These are phyloP conservation scores for Pythium insidiosum DNA, from an alignment of 352 stramenopile species.

Conservation along the genomic window DNA sequence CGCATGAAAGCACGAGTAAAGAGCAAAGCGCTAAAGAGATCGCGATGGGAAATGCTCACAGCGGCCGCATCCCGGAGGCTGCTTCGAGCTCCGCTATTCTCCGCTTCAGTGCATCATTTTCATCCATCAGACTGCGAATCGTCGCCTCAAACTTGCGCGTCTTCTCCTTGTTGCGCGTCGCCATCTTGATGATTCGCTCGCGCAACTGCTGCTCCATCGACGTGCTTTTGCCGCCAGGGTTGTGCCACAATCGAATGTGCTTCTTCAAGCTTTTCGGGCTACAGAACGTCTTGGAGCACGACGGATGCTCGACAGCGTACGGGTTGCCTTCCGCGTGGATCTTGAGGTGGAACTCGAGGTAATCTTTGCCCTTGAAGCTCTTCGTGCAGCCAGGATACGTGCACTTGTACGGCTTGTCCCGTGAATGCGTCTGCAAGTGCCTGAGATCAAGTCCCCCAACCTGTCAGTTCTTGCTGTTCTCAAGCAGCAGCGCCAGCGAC, in stretches of 20 bases:
- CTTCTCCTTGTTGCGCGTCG: slow-evolving; percentile 77
- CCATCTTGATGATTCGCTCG: slow-evolving; percentile 83
- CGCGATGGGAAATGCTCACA: too few relatives aligned
- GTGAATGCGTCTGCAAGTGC: slow-evolving; percentile 81
- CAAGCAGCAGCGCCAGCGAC: too few relatives aligned
- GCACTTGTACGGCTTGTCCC: slow-evolving; percentile 82
- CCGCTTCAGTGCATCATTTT: slow-evolving; percentile 64
- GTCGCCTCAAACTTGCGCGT: slow-evolving; percentile 72
- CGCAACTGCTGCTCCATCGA: slow-evolving; percentile 81
- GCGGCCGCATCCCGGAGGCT: too few relatives aligned
- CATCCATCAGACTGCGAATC: slow-evolving; percentile 71
- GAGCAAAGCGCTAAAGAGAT: too few relatives aligned
- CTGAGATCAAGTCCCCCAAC: slow-evolving; percentile 11
- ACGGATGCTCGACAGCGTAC: slow-evolving; percentile 74
- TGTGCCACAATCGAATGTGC: slow-evolving; percentile 77
- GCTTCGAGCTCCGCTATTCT: slow-evolving; percentile 54
- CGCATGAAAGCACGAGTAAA: too few relatives aligned
- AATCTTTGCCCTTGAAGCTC: slow-evolving; percentile 85
- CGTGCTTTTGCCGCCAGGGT: slow-evolving; percentile 72
- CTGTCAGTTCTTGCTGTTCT: too few relatives aligned
- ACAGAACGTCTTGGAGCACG: slow-evolving; percentile 79
- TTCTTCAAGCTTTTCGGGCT: slow-evolving; percentile 83
- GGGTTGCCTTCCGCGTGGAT: slow-evolving; percentile 76
- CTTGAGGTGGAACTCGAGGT: slow-evolving; percentile 81
- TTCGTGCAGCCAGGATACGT: slow-evolving; percentile 80